phyloP scores from a whole-genome alignment of 345 rosid species.

The Raphanus raphanistrum region DNA sequence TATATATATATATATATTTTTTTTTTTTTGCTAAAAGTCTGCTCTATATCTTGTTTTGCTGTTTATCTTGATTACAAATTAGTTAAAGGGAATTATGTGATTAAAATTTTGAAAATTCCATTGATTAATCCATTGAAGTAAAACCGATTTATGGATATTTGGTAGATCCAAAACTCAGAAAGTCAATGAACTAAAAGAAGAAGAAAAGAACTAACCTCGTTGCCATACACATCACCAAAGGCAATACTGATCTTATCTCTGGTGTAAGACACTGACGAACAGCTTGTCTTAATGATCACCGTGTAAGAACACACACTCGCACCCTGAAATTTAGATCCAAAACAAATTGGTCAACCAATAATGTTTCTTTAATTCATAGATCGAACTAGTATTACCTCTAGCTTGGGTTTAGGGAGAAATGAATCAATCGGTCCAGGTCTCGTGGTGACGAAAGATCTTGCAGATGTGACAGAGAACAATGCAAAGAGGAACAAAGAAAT shows the following conservation, averaged over 20 bases:
- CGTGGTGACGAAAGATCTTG: constrained; percentile 36
- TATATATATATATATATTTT: too few species aligned
- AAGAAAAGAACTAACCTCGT: constrained; percentile 45
- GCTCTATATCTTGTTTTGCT: too few species aligned
- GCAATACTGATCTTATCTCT: constrained; percentile 66
- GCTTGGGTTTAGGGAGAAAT: constrained; percentile 39
- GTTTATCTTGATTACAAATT: not conserved
- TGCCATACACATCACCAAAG: constrained; percentile 71
- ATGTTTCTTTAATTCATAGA: not conserved
- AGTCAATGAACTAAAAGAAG: not conserved
- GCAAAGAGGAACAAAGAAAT: constrained; percentile 32
- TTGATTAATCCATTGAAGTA: not conserved
- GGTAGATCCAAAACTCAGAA: constrained; percentile 14
- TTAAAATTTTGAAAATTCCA: not conserved
- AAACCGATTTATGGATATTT: not conserved
- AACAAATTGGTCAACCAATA: not conserved
- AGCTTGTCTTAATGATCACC: constrained; percentile 59
- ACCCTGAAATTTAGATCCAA: constrained; percentile 22
- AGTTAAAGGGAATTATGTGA: not conserved
- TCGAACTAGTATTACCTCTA: constrained; percentile 41
- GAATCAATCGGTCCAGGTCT: constrained; percentile 37
- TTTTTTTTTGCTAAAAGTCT: too few species aligned
- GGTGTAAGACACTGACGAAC: constrained; percentile 57
- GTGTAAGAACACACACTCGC: constrained; percentile 53
- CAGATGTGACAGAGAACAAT: constrained; percentile 24